Base-by-base conservation (phyloP, 73 alveolate genomes). In the Effrenium voratum region DNA sequence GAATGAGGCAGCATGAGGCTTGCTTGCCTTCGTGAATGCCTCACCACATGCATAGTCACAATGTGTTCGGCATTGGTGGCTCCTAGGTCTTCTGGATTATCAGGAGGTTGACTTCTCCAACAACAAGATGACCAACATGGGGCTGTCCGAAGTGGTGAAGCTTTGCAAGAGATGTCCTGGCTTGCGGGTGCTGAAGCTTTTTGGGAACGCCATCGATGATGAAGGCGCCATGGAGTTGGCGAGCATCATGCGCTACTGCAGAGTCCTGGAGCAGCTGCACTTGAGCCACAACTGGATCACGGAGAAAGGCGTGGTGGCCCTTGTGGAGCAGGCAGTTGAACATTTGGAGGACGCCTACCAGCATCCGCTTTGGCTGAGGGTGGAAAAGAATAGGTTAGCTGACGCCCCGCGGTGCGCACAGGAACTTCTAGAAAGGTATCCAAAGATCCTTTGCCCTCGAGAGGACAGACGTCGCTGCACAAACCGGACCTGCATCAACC, bases 241-340 rank as follows among this genome's bases (percentile, higher is more conserved):
- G 16, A 45, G 83, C 24, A 46, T 90, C 34, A 68, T 75, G 76
- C 75, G 52, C 38, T 57, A 47, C n/a, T 75, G 88, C 60, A 36
- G 88, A 32, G 59, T 30, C 15, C 46, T 90, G 50, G 97, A 90
- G 40, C 88, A 90, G 75, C 63, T 90, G 45, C 97, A 90, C 44
- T 47, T 90, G 77, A 66, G 88, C 72, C 97, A 90, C 88, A 90
- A 90, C 66, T 66, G 82, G 97, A 44, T 90, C 88, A 90, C 97
- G 5, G 97, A 75, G 32, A 76, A 38, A 34, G 97, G 97, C 16
- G 97, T 76, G 34, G 87, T 32, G 8, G 59, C 68, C 34, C 82
- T 90, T 32, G 66, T 80, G 26, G 40, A 70, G 43, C 38, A 86
- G 43, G 97, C 97, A 16, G 86, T 66, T 34, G 88, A 90, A 8